Evolutionary conservation across 305 asterid species (phyloP).

Genomic region (Solanum hybrid): DNA sequence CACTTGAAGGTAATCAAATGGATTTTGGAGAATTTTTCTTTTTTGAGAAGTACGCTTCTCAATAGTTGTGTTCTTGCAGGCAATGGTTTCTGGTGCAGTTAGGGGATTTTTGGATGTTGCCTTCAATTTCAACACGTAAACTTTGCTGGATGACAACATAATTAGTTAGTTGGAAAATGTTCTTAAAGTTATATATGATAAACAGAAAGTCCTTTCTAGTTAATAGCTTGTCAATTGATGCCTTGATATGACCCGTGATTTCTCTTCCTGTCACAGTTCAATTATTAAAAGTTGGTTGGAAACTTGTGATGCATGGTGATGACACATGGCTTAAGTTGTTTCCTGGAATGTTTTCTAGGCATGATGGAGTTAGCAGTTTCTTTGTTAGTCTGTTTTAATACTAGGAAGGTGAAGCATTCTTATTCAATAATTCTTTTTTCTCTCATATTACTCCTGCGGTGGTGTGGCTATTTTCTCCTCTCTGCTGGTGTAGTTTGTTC

Average conservation of each 20-base stretch:
- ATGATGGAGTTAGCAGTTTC: constrained; percentile 91
- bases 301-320: constrained; percentile 88
- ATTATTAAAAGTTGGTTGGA: constrained; percentile 71
- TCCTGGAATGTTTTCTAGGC: constrained; percentile 67
- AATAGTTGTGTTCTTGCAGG: constrained; percentile 30
- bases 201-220: constrained; percentile 12
- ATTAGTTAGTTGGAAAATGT: constrained; percentile 49
- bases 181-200: constrained; percentile 36
- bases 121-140: constrained; percentile 70
- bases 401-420: neutral
- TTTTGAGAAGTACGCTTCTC: neutral
- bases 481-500: neutral
- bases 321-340: constrained; percentile 90
- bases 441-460: neutral
- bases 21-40: neutral
- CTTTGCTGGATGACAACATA: constrained; percentile 78
- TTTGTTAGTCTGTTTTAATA: constrained; percentile 45
- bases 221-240: neutral
- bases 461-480: neutral
- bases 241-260: neutral
- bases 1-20: constrained; percentile 53
- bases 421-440: neutral
- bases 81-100: constrained; percentile 87
- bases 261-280: constrained; percentile 43
- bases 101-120: constrained; percentile 90